Evolutionary conservation across 106 monocot species (phyloP), one percentile per base, ranked within the genome.

Genomic region (Allium cepa): DNA sequence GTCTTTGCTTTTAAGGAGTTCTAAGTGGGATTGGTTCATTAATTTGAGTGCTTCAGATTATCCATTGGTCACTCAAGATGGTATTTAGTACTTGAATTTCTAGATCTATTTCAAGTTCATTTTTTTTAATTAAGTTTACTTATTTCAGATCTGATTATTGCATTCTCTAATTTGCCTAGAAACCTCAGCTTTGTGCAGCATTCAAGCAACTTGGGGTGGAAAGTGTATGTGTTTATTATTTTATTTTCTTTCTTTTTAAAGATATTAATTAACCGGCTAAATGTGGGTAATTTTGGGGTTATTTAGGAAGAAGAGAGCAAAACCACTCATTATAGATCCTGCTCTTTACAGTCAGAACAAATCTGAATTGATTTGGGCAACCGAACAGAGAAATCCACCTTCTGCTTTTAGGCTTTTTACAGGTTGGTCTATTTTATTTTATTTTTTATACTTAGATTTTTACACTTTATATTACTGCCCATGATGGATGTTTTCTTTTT

Each of bases 21-120:
- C 79, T 70, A 69, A 78, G 0, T 94, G 94, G 94, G 94, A 94
- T 50, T 94, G 94, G 94, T 94, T 94, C 79, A 85, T 94, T 27
- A 94, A 94, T 62, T 82, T 94, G 75, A 94, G 94, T 47, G 94
- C 87, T 27, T 87, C 94, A 1, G 94, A 94, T 69, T 94, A 94
- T 56, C 94, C 94, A 52, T 50, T 94, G 63, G 76, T 90, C 59
- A 94, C 94, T 18, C 94, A 94, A 78, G 94, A 94, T 79, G 94
- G 90, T 90, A 83, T 84, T 83, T 50, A 64, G 68, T 94, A 86
- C 59, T 59, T 59, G 22, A 59, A 59, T 13, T 59, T 59, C 8
- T 9, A 59, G 14, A 17, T 59, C 18, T 12, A 22, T 17, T 22
- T 10, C 60, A 61, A 66, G 3, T 36, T 36, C 46, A 8, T 66